A percentile compares a stretch with the other conserved stretches of the same genome.
phyloP scores from a whole-genome alignment of 2,329 filamentous ascomycete genomes.

The Fusarium drepaniforme region DNA sequence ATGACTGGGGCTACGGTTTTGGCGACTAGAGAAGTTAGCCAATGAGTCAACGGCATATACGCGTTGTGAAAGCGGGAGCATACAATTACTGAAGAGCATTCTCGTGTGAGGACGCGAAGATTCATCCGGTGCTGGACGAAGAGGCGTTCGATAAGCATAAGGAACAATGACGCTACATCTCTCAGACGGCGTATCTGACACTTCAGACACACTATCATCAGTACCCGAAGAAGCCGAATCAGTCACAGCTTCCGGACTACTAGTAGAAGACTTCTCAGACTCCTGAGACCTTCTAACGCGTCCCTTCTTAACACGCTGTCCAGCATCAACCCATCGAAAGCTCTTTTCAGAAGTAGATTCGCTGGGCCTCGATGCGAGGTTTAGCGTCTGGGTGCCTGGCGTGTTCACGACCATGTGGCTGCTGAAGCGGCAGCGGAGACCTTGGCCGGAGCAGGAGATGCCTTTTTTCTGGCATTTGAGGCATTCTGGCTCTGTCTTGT shows the following conservation, averaged over 20 bases:
- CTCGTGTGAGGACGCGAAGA: constrained; percentile 45
- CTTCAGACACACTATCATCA: constrained; percentile 23
- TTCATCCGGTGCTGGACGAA: constrained; percentile 42
- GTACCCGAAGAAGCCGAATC: constrained; percentile 12
- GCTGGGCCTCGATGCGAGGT: not conserved
- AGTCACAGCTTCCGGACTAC: not conserved
- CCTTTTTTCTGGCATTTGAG: constrained; percentile 54
- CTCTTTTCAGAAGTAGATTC: constrained; percentile 3
- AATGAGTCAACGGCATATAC: not conserved
- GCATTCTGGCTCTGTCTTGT: constrained; percentile 54
- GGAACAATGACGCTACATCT: not conserved
- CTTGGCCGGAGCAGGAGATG: constrained; percentile 54
- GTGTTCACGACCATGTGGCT: constrained; percentile 41
- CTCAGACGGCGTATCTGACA: constrained; percentile 4
- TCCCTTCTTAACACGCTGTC: constrained; percentile 15
- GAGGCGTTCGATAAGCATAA: not conserved
- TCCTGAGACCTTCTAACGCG: constrained; percentile 1
- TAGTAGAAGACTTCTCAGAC: not conserved
- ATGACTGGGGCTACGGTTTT: constrained; percentile 53
- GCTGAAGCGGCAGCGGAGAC: constrained; percentile 52
- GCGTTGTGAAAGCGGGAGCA: not conserved
- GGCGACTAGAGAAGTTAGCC: constrained; percentile 44
- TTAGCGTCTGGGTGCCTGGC: not conserved
- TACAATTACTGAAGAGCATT: constrained; percentile 53
- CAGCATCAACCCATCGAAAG: constrained; percentile 34